Evolutionary conservation across 768 basidiomycete species (phyloP).

Genomic region (Omphalotus guepiniiformis): DNA sequence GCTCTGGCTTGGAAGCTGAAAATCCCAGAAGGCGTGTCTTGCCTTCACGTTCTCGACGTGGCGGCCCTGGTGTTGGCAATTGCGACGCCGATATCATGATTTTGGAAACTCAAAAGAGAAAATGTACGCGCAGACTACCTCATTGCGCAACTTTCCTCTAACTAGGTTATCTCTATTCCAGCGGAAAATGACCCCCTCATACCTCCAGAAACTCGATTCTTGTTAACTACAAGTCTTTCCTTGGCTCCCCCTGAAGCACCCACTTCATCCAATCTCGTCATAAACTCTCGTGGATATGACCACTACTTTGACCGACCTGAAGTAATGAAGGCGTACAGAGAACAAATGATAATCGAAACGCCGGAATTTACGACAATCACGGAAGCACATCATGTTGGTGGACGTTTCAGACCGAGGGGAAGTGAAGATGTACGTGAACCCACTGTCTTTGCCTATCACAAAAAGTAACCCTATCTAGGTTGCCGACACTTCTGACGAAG

Average conservation of each 20-base stretch:
- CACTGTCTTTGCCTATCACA: constrained; percentile 5
- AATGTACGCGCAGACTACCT: constrained; percentile 47
- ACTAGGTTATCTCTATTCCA: constrained; percentile 24
- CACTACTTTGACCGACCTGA: constrained; percentile 78
- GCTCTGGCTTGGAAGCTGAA: constrained; percentile 26
- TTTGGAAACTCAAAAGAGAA: constrained; percentile 73
- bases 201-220: constrained; percentile 57
- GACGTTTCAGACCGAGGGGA: constrained; percentile 62
- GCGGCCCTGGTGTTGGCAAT: constrained; percentile 76
- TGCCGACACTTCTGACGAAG: constrained; percentile 73
- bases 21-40: constrained; percentile 72
- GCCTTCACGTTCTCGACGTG: constrained; percentile 76
- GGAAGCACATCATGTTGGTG: constrained; percentile 52
- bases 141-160: constrained; percentile 16
- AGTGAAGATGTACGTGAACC: constrained; percentile 61
- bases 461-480: background rate
- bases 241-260: constrained; percentile 38
- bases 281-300: constrained; percentile 60
- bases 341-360: constrained; percentile 72
- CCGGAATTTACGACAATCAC: constrained; percentile 56
- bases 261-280: constrained; percentile 21
- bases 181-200: constrained; percentile 73
- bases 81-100: constrained; percentile 82
- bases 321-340: constrained; percentile 65
- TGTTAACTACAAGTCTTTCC: constrained; percentile 69